Evolutionary conservation across 352 stramenopile species (phyloP), one percentile per base, ranked within the genome.

Genomic region (Globisporangium uncinulatum): DNA sequence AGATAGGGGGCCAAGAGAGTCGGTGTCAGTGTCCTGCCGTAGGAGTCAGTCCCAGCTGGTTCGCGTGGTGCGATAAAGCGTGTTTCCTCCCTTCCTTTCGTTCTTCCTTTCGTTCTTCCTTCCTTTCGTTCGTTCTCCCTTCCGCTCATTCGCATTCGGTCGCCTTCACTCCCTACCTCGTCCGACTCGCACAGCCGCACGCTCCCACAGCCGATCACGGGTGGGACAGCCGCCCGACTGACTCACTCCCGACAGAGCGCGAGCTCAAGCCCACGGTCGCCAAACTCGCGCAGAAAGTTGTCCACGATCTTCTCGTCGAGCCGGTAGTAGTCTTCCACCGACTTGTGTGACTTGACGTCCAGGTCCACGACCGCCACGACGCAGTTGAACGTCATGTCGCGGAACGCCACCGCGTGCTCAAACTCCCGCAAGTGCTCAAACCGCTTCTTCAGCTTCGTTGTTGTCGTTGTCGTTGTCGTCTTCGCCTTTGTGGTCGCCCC

Each of bases 271-370:
- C 62, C 68, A 13, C 58, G 61, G 37, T 68, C 68, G 51, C 67
- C 67, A 53, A 83, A 79, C 51, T 76, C 69, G 53, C 43, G 56
- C 19, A 70, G 57, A 53, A 83, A 89, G 59, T 87, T 79, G 54
- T 67, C 62, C 36, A 77, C 77, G 21, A 94, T 94, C 66, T 86
- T 85, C 45, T 90, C 70, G 62, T 95, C 86, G 20, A 93, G 64
- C 6, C 72, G 71, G 61, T 84, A 89, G 66, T 94, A 95, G 60
- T 90, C 76, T 39, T 76, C 72, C 46, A 95, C 74, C 10, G 83
- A 89, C 62, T 93, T 93, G 76, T 94, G 81, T 48, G 81, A 87
- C 69, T 94, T 96, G 61, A 89, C 73, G 56, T 96, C 85, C 51
- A 96, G 57, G 54, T 96, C 84, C 48, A 94, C 85, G 52, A 96